A percentile compares a stretch with the other conserved stretches of the same genome.
Evolutionary conservation across 345 rosid species (phyloP).

Genomic region (Schrenkiella parvula): DNA sequence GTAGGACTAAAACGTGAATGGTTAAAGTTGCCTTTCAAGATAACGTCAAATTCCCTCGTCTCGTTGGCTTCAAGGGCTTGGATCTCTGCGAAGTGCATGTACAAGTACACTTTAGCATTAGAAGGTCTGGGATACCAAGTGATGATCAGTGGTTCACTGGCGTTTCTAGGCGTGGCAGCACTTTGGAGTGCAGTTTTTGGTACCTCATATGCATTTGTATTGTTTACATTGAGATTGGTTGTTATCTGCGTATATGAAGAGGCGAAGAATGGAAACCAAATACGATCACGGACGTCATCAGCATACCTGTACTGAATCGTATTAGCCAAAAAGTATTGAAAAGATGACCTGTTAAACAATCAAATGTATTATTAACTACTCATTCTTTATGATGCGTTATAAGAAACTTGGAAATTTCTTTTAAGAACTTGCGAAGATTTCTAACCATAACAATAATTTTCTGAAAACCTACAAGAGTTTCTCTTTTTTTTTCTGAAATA

Average conservation of each 20-base stretch:
- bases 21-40: conserved; percentile 1
- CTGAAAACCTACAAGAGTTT: no score
- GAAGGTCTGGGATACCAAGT: not conserved
- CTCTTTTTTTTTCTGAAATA: no score
- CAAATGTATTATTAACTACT: no score
- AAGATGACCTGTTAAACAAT: no score
- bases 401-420: no score
- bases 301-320: conserved; percentile 28
- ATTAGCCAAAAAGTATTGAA: not conserved
- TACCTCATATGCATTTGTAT: not conserved
- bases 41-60: conserved; percentile 15
- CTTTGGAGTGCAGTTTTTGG: conserved; percentile 10
- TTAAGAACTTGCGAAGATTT: no score
- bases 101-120: conserved; percentile 24
- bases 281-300: conserved; percentile 41
- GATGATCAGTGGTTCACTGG: conserved; percentile 2
- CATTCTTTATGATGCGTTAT: no score
- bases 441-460: no score
- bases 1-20: not conserved
- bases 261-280: conserved; percentile 24
- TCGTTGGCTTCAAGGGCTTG: conserved; percentile 15
- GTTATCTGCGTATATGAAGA: not conserved
- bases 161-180: conserved; percentile 29
- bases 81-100: conserved; percentile 35
- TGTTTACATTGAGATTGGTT: conserved; percentile 21